Percentiles rank a stretch among this genome's conserved stretches.
These are phyloP conservation scores for Acanthamoeba lugdunensis DNA, from an alignment of 208 protist genomes.

Conservation along the genomic window DNA sequence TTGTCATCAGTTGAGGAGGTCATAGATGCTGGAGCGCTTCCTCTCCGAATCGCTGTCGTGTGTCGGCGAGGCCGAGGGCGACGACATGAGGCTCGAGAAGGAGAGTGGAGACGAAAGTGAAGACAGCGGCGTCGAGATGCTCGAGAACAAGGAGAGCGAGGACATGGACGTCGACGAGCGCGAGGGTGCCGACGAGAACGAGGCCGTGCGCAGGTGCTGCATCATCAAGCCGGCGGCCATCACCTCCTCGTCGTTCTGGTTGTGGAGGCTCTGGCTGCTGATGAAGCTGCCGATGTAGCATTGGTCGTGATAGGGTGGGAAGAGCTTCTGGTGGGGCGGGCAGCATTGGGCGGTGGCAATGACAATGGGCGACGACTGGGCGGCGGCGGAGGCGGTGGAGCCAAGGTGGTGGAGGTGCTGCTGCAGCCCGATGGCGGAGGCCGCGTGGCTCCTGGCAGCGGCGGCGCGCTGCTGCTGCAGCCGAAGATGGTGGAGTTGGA, in stretches of 20 bases:
- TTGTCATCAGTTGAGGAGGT: conserved; percentile 14
- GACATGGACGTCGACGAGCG: neutral
- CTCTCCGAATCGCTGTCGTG: neutral
- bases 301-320: neutral
- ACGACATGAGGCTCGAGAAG: neutral
- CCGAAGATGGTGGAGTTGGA: neutral
- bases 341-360: too few relatives aligned
- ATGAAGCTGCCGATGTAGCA: neutral
- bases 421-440: neutral
- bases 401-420: neutral
- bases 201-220: conserved; percentile 12
- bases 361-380: neutral
- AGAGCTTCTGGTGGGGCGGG: neutral
- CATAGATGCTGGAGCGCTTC: conserved; percentile 27
- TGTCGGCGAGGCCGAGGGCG: neutral
- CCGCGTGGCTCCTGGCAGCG: neutral
- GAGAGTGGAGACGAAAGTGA: neutral
- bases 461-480: neutral
- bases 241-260: conserved; percentile 20
- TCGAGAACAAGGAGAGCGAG: neutral
- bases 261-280: conserved; percentile 11
- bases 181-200: neutral
- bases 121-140: neutral
- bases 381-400: too few relatives aligned
- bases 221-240: conserved; percentile 18